Base-by-base conservation (phyloP, 2,329 filamentous ascomycete genomes). In the Fusarium illudens region DNA sequence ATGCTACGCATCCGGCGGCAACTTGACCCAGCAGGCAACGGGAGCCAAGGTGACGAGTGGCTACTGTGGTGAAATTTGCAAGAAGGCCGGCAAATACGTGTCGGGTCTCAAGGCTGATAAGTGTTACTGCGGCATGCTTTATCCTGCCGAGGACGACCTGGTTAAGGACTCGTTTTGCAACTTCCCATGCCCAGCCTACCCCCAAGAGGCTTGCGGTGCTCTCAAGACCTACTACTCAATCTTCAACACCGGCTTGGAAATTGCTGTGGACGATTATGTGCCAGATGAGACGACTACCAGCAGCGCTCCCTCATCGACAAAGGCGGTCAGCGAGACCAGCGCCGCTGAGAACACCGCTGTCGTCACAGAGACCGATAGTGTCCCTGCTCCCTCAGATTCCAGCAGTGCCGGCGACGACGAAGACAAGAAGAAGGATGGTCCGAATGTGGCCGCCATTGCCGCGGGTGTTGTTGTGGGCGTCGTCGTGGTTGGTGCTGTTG, bases 391-490 rank as follows among this genome's bases (percentile, higher is more conserved):
- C 12, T 49, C 59, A 1, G 58, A 69, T 12, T 37, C 67, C 0
- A 7, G 55, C 55, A 37, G 15, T 29, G 42, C 29, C 20, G 19
- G 11, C 15, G 3, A 29, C 64, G 39, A 33, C 15, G 54, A 60
- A 0, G 29, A 64, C 0, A 58, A 68, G 9, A 69, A 73, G 25
- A 73, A 75, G 12, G 72, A 79, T 54, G 81, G 84, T 9, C 82
- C 89, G n/a, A 94, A 90, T 76, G 92, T 89, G n/a, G 92, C 89
- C 36, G 93, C 91, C 50, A 94, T 98, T 70, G 94, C 92, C 17
- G 95, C 90, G 10, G 95, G 95, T 63, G 92, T 93, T 2, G 94
- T 97, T 3, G 92, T 96, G 9, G 94, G 92, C 61, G 88, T 97
- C 2, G 82, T 97, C 3, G 92, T 82, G 2, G 75, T 94, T 5